Evolutionary conservation across 1,284 basidiomycete genomes (phyloP), one percentile per base, ranked within the genome.

Genomic region (Tetrapyrgos nigripes): DNA sequence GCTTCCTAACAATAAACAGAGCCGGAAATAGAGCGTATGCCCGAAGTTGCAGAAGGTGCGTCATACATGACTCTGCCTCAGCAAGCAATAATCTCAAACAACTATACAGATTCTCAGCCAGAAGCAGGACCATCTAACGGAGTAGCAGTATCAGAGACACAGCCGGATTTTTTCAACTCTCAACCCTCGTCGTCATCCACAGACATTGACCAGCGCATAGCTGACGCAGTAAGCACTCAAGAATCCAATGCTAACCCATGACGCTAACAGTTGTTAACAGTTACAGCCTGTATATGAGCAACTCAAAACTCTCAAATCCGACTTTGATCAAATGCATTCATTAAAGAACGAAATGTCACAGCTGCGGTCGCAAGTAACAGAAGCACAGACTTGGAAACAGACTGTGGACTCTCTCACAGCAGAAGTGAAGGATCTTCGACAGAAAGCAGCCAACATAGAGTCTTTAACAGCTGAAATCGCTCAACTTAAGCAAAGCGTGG

Each of bases 261-360:
- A 35, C 52, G 35, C 56, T 49, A 51, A 46, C 64, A 50, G 27
- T 43, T 28, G 27, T 52, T 52, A 49, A 17, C 61, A 88, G 86
- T 66, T 88, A 47, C 76, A 75, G 48, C 86, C 89, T 10, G 68
- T 91, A 19, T 77, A 82, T 62, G 74, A 79, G 27, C 82, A 84
- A 66, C 73, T 86, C 23, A 66, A 79, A 58, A 66, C 73, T 1
- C 69, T 83, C 48, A 74, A 76, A 65, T 70, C 74, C 44, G 79
- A 83, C 66, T 57, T 80, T 29, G 73, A 72, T 13, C 75, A 80
- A 53, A 69, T 85, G 55, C 70, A 78, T 63, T 59, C 68, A 3
- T 66, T 80, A 33, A 73, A 76, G 66, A 68, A 72, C 44, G 78
- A 84, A 49, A 50, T 81, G 13, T 65, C 64, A 13, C 65, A 70